A percentile compares a stretch with the other conserved stretches of the same genome.
phyloP scores from a whole-genome alignment of 371 early-diverging fungal species.

The Zychaea mexicana region DNA sequence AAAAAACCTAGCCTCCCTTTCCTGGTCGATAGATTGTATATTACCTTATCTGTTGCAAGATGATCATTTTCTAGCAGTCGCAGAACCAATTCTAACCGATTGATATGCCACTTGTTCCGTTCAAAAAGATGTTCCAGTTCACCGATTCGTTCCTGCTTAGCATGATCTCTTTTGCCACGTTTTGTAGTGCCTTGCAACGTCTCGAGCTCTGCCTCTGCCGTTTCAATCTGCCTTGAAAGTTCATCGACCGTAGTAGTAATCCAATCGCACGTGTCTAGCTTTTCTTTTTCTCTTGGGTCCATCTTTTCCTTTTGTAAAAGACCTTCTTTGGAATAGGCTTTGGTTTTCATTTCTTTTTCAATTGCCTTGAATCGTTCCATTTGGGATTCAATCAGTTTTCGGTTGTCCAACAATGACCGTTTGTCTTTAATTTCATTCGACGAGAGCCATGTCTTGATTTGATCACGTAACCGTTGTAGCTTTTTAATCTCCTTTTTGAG shows the following conservation, averaged over 20 bases:
- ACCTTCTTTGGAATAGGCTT: conserved; percentile 96
- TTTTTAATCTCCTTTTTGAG: conserved; percentile 99
- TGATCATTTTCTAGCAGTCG: conserved; percentile 93
- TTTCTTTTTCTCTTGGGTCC: conserved; percentile 94
- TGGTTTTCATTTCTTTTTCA: conserved; percentile 98
- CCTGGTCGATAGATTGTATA: background rate
- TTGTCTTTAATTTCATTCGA: conserved; percentile 97
- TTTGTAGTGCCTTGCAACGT: conserved; percentile 72
- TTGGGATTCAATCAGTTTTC: conserved; percentile 94
- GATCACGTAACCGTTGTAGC: conserved; percentile 93
- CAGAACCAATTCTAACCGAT: conserved; percentile 86
- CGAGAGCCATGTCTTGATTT: conserved; percentile 94
- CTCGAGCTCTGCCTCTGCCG: conserved; percentile 89
- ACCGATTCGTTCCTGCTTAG: conserved; percentile 69
- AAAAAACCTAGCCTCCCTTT: too few species aligned
- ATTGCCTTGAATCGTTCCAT: conserved; percentile 98
- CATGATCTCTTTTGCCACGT: conserved; percentile 75
- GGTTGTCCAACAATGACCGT: conserved; percentile 80
- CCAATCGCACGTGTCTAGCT: conserved; percentile 81
- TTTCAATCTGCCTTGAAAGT: conserved; percentile 87
- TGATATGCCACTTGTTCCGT: conserved; percentile 88
- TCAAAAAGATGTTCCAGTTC: conserved; percentile 77
- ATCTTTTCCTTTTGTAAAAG: conserved; percentile 75
- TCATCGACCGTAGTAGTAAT: conserved; percentile 81
- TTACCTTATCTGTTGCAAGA: conserved; percentile 62